phyloP scores from a whole-genome alignment of 2,329 filamentous ascomycete genomes.

The Epichloe glyceriae region DNA sequence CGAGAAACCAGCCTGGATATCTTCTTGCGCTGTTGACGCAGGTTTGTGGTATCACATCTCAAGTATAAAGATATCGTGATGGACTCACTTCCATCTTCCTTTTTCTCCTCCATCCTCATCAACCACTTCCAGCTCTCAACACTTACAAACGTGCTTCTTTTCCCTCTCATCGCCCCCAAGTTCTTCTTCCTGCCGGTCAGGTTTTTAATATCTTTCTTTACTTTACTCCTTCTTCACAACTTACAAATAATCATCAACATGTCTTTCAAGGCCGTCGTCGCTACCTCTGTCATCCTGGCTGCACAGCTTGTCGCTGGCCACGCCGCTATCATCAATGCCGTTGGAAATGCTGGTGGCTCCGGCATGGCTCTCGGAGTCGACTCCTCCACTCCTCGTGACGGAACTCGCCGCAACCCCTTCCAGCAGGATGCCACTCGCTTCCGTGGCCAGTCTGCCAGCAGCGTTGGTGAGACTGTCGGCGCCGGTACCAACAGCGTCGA shows the following conservation, averaged over 20 bases:
- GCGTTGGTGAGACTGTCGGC: constrained; percentile 45
- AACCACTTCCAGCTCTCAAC: background rate
- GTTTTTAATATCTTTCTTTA: background rate
- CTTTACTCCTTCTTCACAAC: background rate
- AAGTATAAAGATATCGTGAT: constrained; percentile 5
- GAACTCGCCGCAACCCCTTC: constrained; percentile 46
- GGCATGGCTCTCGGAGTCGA: constrained; percentile 40
- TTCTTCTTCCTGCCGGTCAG: constrained; percentile 6
- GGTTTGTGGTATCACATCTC: background rate
- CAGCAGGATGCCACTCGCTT: constrained; percentile 53
- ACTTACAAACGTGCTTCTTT: background rate
- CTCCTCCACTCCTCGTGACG: constrained; percentile 45
- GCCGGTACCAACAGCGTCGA: constrained; percentile 44
- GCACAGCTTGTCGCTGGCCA: constrained; percentile 46
- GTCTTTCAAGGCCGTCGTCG: constrained; percentile 20
- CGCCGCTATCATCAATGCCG: constrained; percentile 44
- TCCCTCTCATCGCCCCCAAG: background rate
- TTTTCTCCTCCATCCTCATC: background rate
- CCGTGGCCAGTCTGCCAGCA: constrained; percentile 35
- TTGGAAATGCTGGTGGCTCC: constrained; percentile 42
- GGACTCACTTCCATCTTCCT: background rate
- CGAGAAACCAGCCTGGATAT: background rate
- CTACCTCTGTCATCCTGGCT: constrained; percentile 37
- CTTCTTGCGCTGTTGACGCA: background rate
- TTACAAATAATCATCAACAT: constrained; percentile 12